Conservation (phyloP, 208 protist species). For the Crithidia mellificae region DNA sequence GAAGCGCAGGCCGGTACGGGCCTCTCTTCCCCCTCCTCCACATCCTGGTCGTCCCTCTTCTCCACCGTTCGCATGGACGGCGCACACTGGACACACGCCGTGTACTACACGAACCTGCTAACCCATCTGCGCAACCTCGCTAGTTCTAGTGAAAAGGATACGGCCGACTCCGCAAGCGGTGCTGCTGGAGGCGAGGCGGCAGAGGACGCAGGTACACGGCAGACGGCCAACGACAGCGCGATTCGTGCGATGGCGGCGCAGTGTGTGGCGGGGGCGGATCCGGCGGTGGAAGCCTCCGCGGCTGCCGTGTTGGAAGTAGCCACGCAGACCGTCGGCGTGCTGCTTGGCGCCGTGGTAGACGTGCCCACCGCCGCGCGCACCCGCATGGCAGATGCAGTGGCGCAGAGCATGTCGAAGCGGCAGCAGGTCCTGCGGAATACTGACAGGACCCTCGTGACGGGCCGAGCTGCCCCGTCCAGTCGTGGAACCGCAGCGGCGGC, state of each 20-base stretch:
- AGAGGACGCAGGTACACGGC: too few species aligned
- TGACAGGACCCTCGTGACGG: neutral
- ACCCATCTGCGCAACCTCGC: constrained; percentile 22
- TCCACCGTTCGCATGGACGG: constrained; percentile 32
- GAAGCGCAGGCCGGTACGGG: too few species aligned
- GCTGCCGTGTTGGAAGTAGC: constrained; percentile 40
- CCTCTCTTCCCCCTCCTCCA: too few species aligned
- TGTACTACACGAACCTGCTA: constrained; percentile 36
- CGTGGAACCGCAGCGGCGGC: neutral
- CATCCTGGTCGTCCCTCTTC: constrained; percentile 27
- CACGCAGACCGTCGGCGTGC: constrained; percentile 20
- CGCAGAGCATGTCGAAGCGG: constrained; percentile 30
- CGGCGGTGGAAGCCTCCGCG: constrained; percentile 14
- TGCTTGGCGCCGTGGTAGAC: constrained; percentile 20
- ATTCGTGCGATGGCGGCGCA: constrained; percentile 20
- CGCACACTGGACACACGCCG: constrained; percentile 38
- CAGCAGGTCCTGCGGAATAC: constrained; percentile 5
- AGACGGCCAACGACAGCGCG: neutral
- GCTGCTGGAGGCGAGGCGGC: too few species aligned
- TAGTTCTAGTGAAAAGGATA: neutral
- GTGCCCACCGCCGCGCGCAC: constrained; percentile 22
- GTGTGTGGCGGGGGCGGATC: constrained; percentile 18
- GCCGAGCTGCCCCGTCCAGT: neutral
- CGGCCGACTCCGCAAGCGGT: too few species aligned
- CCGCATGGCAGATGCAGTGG: constrained; percentile 33